Base-by-base conservation (phyloP, 345 rosid species). In the Capsella bursapastoris region DNA sequence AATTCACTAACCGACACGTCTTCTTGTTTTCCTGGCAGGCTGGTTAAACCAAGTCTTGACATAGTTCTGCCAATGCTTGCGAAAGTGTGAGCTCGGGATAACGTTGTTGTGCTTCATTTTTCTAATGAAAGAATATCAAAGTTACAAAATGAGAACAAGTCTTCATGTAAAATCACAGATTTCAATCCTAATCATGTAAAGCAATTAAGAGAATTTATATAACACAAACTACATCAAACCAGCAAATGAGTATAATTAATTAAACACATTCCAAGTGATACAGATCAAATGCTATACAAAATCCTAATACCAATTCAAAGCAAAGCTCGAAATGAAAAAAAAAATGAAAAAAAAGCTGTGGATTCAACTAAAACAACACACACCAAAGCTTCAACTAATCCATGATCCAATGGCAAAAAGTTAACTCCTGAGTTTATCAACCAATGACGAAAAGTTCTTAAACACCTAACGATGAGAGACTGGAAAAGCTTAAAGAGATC, bases 1-100 rank as follows among this genome's bases (percentile, higher is more conserved):
- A 6, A 41, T 44, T 28, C 2, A 62, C 79, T 4, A 43, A 87
- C 90, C 90, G 13, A 72, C 74, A 56, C 90, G 84, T 82, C 97
- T 83, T 14, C 97, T 79, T 14, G 86, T 79, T 74, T 88, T 89
- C 59, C 95, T 81, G 29, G 97, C 93, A 6, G 97, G 97, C 57
- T 91, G 96, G 78, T 91, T 89, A 69, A 91, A 89, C 97, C 97
- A 89, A 2, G 96, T 89, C 83, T 84, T 91, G 31, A 91, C 93
- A 82, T 82, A 80, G 83, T 89, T 88, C 43, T 89, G 93, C 97
- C 97, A 91, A 69, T 91, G 89, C 81, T 91, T 91, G 79, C 80
- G 86, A 65, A 91, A 91, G 78, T 91, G 97, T 4, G 86, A 84
- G 51, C 43, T 84, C 2, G 96, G 91, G 25, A 91, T 70, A 10